These are phyloP conservation scores for Diaporthe citriasiana DNA, from an alignment of 2,329 filamentous ascomycete genomes.

Conservation along the genomic window DNA sequence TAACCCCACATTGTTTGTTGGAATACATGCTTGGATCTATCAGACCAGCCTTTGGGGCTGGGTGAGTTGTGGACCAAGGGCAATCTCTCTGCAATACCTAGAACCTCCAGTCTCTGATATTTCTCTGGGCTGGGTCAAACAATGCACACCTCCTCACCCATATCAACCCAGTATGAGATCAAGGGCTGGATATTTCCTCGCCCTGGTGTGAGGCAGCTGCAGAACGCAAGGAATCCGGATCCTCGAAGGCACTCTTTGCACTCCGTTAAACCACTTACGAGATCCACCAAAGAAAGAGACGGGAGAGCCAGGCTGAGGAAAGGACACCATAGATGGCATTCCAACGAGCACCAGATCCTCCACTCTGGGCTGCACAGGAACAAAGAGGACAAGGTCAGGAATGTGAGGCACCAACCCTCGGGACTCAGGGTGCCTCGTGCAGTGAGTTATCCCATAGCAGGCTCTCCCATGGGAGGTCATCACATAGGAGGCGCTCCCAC, in stretches of 20 bases:
- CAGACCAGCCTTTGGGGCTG: neutral
- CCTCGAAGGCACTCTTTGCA: neutral
- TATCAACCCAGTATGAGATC: conserved; percentile 30
- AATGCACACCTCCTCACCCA: conserved; percentile 12
- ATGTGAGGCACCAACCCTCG: too few relatives aligned
- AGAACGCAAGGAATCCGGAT: neutral
- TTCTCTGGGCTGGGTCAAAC: neutral
- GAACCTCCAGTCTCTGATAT: neutral
- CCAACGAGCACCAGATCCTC: neutral
- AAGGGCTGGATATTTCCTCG: conserved; percentile 23
- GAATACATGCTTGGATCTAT: neutral
- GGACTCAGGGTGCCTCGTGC: too few relatives aligned
- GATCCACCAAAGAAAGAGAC: neutral
- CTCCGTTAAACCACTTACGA: neutral
- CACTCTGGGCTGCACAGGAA: neutral
- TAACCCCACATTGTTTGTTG: too few relatives aligned
- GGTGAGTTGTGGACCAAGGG: neutral
- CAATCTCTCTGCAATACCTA: neutral
- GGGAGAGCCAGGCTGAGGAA: neutral
- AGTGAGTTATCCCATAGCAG: too few relatives aligned
- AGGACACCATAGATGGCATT: conserved; percentile 10
- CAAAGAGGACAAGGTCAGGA: neutral
- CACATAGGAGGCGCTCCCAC: too few relatives aligned
- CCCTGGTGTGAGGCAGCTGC: neutral
- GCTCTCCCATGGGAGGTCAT: too few relatives aligned